These are phyloP conservation scores for Haematococcus lacustris DNA, from an alignment of 139 green algal species.

Conservation along the genomic window DNA sequence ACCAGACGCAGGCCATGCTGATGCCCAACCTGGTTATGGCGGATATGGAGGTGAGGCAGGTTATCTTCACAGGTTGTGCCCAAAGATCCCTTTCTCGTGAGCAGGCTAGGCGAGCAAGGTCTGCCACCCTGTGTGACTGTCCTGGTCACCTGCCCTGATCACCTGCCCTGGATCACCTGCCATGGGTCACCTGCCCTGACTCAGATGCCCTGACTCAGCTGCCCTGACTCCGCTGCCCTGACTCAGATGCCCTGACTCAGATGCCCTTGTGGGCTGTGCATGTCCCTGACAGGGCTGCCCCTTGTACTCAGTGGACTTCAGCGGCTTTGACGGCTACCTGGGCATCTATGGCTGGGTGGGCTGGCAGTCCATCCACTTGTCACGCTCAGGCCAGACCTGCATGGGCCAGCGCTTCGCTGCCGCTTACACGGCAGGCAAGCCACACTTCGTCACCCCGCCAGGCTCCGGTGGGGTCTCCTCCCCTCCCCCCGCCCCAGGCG, in stretches of 20 bases:
- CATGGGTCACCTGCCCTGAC: no score
- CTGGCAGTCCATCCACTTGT: neutral
- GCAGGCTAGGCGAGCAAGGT: no score
- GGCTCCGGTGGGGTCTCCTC: no score
- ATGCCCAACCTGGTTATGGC: slow-evolving; percentile 3
- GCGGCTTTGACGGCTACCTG: neutral
- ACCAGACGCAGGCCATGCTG: neutral
- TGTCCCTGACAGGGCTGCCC: neutral
- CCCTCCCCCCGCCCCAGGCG: no score
- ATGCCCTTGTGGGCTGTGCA: neutral
- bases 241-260: no score
- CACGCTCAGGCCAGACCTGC: neutral
- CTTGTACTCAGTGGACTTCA: neutral
- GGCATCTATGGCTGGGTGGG: neutral
- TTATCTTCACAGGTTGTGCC: neutral
- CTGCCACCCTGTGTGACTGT: no score
- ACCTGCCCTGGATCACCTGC: no score
- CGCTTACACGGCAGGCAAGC: neutral
- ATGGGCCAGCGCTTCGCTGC: neutral
- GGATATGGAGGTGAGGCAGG: neutral
- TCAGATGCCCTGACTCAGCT: no score
- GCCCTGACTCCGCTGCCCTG: no score
- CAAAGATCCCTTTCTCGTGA: no score
- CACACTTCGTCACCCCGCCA: no score
- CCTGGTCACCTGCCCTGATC: no score